Conservation (phyloP, 2,329 filamentous ascomycete genomes). For the Pseudogymnoascus sp. region DNA sequence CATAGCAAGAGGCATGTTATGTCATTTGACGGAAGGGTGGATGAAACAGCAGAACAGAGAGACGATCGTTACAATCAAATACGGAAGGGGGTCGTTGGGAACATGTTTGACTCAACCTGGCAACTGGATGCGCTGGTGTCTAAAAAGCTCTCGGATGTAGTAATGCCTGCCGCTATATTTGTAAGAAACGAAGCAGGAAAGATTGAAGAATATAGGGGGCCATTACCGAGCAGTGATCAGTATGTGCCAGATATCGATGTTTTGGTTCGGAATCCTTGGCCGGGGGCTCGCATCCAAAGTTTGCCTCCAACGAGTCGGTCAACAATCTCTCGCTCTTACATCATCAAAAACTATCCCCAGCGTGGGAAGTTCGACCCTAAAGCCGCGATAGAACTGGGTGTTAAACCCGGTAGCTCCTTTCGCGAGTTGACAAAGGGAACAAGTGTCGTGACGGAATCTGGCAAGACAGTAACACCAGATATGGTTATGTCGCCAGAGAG, state of each 20-base stretch:
- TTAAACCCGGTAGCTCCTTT: constrained; percentile 52
- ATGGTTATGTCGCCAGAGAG: constrained; percentile 69
- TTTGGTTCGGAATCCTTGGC: constrained; percentile 70
- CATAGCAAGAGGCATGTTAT: constrained; percentile 8
- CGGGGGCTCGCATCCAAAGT: constrained; percentile 51
- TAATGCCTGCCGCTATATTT: constrained; percentile 62
- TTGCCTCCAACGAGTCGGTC: constrained; percentile 63
- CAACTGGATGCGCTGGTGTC: constrained; percentile 60
- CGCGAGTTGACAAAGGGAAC: constrained; percentile 52
- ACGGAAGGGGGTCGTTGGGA: constrained; percentile 54
- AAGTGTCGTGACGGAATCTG: constrained; percentile 54
- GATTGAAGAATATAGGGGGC: constrained; percentile 62
- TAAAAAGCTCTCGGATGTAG: constrained; percentile 55
- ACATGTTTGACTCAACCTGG: constrained; percentile 77
- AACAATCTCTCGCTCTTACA: constrained; percentile 70
- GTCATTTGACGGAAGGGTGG: constrained; percentile 9
- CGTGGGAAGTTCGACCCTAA: constrained; percentile 71
- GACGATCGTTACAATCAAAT: constrained; percentile 39
- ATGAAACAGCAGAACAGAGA: constrained; percentile 29
- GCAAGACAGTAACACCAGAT: constrained; percentile 66
- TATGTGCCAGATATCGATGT: constrained; percentile 59
- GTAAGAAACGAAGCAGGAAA: constrained; percentile 55
- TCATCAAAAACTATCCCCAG: constrained; percentile 66
- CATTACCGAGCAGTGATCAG: constrained; percentile 44
- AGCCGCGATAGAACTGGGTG: constrained; percentile 55